Percentiles rank a stretch among this genome's conserved stretches.
Conservation (phyloP, 2,329 filamentous ascomycete genomes). For the Alternaria brassicicola region DNA sequence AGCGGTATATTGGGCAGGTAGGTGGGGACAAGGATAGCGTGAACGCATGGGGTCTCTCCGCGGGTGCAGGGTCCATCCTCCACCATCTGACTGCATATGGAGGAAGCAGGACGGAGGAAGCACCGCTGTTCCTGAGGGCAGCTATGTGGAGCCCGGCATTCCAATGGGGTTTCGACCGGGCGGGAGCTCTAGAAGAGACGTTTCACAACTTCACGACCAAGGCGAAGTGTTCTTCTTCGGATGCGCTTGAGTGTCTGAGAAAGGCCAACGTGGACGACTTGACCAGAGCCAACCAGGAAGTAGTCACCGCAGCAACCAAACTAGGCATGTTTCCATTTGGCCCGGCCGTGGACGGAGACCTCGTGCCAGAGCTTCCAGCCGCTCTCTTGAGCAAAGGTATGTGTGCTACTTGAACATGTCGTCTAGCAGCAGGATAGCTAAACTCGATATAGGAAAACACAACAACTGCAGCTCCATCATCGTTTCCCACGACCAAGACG, state of each 20-base stretch:
- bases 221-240: background rate
- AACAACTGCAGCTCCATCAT: background rate
- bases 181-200: background rate
- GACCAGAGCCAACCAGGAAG: background rate
- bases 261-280: background rate
- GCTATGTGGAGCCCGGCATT: background rate
- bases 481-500: background rate
- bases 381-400: background rate
- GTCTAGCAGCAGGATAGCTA: background rate
- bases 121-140: background rate
- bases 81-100: background rate
- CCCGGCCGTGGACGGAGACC: background rate
- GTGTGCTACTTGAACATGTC: background rate
- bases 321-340: background rate
- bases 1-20: background rate
- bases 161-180: background rate
- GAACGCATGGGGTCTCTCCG: background rate
- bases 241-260: background rate
- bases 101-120: background rate
- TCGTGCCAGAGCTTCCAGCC: background rate
- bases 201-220: background rate
- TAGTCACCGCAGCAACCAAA: background rate
- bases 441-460: background rate
- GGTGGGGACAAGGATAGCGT: background rate
- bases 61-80: background rate